phyloP scores from a whole-genome alignment of 2,329 filamentous ascomycete species.

The Colletotrichum chrysophilum region DNA sequence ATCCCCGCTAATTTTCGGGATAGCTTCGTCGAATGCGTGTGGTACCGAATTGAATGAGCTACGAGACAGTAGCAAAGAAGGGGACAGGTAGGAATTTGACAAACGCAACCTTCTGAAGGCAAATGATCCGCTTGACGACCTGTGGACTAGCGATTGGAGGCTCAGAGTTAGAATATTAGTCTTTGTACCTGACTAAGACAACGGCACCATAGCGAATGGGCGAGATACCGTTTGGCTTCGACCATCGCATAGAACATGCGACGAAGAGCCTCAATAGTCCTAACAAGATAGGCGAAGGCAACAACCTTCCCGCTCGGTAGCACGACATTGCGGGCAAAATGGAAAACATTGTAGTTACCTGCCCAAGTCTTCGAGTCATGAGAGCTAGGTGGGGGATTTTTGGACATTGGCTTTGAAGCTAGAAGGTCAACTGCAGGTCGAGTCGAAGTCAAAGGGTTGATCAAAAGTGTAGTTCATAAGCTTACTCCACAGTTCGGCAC shows the following conservation, averaged over 20 bases:
- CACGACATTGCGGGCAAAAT: background rate
- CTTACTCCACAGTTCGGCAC: background rate
- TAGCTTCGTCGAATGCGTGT: fast-evolving
- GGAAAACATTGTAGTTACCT: background rate
- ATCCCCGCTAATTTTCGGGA: background rate
- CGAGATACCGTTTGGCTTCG: background rate
- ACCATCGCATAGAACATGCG: background rate
- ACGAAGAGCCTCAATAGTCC: background rate
- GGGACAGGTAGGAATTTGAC: background rate
- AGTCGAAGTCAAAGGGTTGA: background rate
- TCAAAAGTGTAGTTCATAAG: background rate
- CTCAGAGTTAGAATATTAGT: background rate
- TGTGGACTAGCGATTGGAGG: background rate
- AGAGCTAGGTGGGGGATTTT: background rate
- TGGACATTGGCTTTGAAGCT: background rate
- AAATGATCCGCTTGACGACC: background rate
- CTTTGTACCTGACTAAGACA: background rate
- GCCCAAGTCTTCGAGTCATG: background rate
- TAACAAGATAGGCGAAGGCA: background rate
- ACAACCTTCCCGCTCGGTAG: background rate
- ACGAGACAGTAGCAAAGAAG: background rate
- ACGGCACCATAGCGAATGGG: background rate
- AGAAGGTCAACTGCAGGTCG: background rate
- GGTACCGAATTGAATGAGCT: fast-evolving
- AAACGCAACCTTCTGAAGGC: background rate